Evolutionary conservation across 163 green algal genomes (phyloP).

Genomic region (Chlorella variabilis): DNA sequence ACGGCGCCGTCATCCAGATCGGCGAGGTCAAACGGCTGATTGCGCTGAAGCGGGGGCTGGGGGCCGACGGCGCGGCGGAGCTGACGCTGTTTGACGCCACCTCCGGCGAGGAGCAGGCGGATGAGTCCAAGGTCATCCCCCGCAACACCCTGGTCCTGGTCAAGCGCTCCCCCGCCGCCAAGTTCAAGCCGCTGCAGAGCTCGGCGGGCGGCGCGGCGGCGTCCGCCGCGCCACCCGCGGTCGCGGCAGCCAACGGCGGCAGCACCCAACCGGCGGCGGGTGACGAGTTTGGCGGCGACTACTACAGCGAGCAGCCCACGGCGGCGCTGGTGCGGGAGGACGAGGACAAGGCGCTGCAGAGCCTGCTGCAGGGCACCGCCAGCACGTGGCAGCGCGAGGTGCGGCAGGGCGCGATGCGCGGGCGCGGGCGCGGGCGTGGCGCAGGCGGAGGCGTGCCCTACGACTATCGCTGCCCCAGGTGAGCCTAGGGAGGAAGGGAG

Average conservation of each 20-base stretch:
- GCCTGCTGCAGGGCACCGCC: constrained; percentile 41
- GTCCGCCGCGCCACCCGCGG: not conserved
- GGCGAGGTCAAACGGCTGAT: constrained; percentile 57
- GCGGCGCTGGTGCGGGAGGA: constrained; percentile 35
- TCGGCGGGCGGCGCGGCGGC: not conserved
- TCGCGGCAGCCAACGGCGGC: not conserved
- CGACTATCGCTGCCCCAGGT: constrained; percentile 56
- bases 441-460: not conserved
- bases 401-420: constrained; percentile 41
- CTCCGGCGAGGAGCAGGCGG: constrained; percentile 45
- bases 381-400: constrained; percentile 54
- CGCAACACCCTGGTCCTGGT: constrained; percentile 51
- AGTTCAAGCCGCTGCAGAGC: constrained; percentile 45
- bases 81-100: constrained; percentile 48
- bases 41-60: constrained; percentile 54
- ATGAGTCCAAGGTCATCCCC: constrained; percentile 52
- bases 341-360: constrained; percentile 46
- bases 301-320: constrained; percentile 33
- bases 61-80: constrained; percentile 47
- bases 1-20: constrained; percentile 55
- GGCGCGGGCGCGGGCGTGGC: constrained; percentile 36
- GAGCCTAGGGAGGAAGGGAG: not conserved
- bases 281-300: constrained; percentile 51
- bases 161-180: constrained; percentile 41
- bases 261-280: not conserved